Base-by-base conservation (phyloP, 2,329 filamentous ascomycete genomes). In the Talaromyces amestolkiae region DNA sequence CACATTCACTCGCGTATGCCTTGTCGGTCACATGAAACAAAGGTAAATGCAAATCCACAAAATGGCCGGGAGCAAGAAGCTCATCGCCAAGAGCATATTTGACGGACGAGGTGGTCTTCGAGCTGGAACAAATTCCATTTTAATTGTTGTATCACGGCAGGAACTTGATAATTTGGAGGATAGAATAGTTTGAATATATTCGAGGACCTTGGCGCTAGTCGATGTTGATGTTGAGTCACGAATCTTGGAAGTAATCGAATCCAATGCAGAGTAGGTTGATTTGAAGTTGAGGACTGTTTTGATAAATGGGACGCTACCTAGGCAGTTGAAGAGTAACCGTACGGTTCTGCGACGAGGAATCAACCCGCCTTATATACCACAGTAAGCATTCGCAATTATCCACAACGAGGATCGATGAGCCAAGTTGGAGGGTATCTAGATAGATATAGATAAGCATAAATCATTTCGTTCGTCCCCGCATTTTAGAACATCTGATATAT, bases 31-130 rank as follows among this genome's bases (percentile, higher is more conserved):
- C 64, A 66, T 54, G 43, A 66, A 66, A 24, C 64, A 66, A 35
- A 66, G 53, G n/a, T 66, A 66, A 17, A 66, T 66, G 53, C 59
- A 62, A 19, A 66, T 66, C 64, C 64, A 66, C 1, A 66, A 15
- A 24, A 63, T 59, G 31, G 64, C 64, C n/a, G 64, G 64, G 2
- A 66, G 39, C 22, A 61, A 58, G 19, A 66, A 66, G 6, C 59
- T 59, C 22, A 66, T 22, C 17, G 60, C 45, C 19, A 66, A 41
- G 15, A 66, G 22, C 15, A 37, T 13, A 13, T 56, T 66, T 10
- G 64, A 59, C 33, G 37, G 37, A 17, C 39, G 64, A n/a, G 39
- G 39, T 5, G 64, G 58, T 24, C 58, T 43, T 56, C 9, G 64
- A 15, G 58, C 41, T 10, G 53, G 31, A 5, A 17, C 54, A 22